Evolutionary conservation across 192 early-diverging fungal genomes (phyloP).

Genomic region (Podila minutissima): DNA sequence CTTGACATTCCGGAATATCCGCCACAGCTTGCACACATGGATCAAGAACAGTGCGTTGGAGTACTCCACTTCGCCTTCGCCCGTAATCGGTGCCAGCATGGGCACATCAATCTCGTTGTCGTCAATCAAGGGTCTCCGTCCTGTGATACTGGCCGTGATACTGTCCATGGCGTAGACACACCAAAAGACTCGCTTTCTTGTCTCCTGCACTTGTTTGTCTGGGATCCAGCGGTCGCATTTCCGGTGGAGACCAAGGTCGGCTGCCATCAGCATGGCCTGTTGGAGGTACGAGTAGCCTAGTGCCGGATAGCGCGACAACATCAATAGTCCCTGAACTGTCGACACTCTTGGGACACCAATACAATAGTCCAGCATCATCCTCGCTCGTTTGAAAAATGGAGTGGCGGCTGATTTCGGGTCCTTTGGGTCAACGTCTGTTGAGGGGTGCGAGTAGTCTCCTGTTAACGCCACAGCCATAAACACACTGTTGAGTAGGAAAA

Average conservation of each 20-base stretch:
- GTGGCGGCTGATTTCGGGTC: constrained; percentile 52
- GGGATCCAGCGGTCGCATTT: constrained; percentile 50
- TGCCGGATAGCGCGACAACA: constrained; percentile 34
- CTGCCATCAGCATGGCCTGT: constrained; percentile 34
- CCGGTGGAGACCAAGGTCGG: constrained; percentile 36
- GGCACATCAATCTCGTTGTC: constrained; percentile 41
- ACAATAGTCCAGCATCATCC: constrained; percentile 45
- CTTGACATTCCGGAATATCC: constrained; percentile 39
- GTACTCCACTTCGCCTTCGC: constrained; percentile 39
- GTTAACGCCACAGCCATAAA: constrained; percentile 36
- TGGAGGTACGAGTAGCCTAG: constrained; percentile 28
- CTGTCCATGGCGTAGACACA: constrained; percentile 37
- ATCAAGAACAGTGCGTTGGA: constrained; percentile 34
- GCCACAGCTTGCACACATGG: constrained; percentile 40
- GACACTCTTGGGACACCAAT: constrained; percentile 39
- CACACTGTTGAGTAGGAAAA: constrained; percentile 41
- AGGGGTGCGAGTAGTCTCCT: constrained; percentile 30
- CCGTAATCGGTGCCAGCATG: constrained; percentile 10
- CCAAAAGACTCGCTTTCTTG: constrained; percentile 45
- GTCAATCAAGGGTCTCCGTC: constrained; percentile 32
- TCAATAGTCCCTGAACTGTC: constrained; percentile 37
- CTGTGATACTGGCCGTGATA: constrained; percentile 24
- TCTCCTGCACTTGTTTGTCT: constrained; percentile 36
- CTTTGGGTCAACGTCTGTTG: constrained; percentile 24
- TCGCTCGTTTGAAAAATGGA: constrained; percentile 58